Conservation (phyloP, 192 early-diverging fungal genomes). For the Umbelopsis sp. region DNA sequence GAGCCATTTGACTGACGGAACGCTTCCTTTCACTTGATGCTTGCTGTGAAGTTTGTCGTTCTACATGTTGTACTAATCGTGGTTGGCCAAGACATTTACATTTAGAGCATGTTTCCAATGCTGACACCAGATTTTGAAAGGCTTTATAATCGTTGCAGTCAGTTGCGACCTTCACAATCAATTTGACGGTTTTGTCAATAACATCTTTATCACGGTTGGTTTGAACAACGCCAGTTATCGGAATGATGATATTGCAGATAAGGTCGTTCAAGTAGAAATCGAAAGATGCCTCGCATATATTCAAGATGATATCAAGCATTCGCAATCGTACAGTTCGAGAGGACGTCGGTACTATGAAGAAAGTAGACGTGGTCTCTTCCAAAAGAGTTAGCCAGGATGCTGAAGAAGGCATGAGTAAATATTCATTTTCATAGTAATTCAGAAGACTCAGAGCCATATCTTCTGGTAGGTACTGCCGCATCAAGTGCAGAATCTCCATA, state of each 20-base stretch:
- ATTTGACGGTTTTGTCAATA: not conserved
- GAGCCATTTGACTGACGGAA: not conserved
- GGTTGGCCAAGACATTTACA: conserved; percentile 8
- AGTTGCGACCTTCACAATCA: conserved; percentile 3
- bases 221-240: conserved; percentile 34
- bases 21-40: not conserved
- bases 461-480: conserved; percentile 47
- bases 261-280: conserved; percentile 55
- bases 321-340: conserved; percentile 24
- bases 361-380: conserved; percentile 42
- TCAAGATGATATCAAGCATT: conserved; percentile 43
- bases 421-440: conserved; percentile 53
- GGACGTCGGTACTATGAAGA: conserved; percentile 36
- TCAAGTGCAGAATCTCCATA: conserved; percentile 45
- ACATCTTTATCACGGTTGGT: conserved; percentile 1
- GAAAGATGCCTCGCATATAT: conserved; percentile 50
- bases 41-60: not conserved
- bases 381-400: conserved; percentile 53
- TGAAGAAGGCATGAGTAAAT: conserved; percentile 55
- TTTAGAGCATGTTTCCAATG: not conserved
- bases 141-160: not conserved
- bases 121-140: not conserved
- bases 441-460: conserved; percentile 45
- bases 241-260: conserved; percentile 43
- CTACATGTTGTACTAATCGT: not conserved